Base-by-base conservation (phyloP, 2,329 filamentous ascomycete species). In the Colletotrichum echinochloae region DNA sequence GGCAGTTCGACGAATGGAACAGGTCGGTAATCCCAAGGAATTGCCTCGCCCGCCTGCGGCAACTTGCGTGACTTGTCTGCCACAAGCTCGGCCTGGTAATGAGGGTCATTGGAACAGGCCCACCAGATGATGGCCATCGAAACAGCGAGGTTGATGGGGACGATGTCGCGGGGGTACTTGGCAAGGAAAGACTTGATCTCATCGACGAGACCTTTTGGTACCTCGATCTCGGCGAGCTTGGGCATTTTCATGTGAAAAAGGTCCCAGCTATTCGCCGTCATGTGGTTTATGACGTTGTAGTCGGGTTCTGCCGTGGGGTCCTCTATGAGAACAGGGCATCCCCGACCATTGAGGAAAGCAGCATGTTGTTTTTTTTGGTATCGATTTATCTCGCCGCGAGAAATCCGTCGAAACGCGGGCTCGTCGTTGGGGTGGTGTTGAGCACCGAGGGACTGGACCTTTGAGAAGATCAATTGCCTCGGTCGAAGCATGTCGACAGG, bases 401-500 rank as follows among this genome's bases (percentile, higher is more conserved):
- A 33, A 4, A 52, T 28, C 49, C n/a, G 49, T 5, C 49, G 49
- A 33, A 52, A 52, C 16, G 49, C 26, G 28, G 18, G 14, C 3
- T 11, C 28, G 7, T 9, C 3, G 3, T 5, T 30, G 16, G 49
- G 28, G 16, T 30, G 49, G 28, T 20, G 6, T 3, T 52, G 28
- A 18, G 49, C 5, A 2, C 49, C 28, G 28, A 52, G 49, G 49
- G 49, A 52, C 49, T 33, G 49, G 18, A 33, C 28, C 33, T 65
- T 59, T 1, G 59, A 33, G 20, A 51, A 59, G 54, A 46, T 11
- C 5, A 65, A 35, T 30, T 65, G 62, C 1, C 35, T 5, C 1
- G 62, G 52, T 7, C 54, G 54, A 16, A 65, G 54, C 62, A 59
- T 65, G 12, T 65, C 62, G 41, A 55, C 46, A 8, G 62, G 62